Evolutionary conservation across 805 yeast species (phyloP), one percentile per base, ranked within the genome.

Genomic region (Priceomyces fermenticarens): DNA sequence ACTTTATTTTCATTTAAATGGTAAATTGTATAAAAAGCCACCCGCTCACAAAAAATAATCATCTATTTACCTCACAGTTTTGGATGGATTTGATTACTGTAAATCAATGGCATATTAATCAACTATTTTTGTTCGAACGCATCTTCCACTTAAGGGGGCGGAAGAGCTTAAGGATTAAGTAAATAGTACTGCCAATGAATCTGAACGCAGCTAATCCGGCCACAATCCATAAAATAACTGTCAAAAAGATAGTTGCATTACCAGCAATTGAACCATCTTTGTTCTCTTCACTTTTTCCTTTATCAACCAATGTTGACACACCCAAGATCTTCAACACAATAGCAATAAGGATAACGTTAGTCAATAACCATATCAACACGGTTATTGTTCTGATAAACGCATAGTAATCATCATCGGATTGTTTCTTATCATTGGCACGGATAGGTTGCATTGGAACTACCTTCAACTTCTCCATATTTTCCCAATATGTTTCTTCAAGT

Each of bases 331-430:
- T 87, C 43, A 89, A 73, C 7, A 93, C 97, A 11, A 88, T 75
- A 0, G 90, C 93, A 35, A 88, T 77, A 35, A 93, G 70, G 30
- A 86, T 79, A 51, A 88, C 83, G 58, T 93, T 93, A 30, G 95
- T 80, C 43, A 89, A 70, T 69, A 89, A 80, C 99, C 99, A 93
- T 3, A 83, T 61, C 44, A 93, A 72, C 15, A 93, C 96, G 1
- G 95, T 95, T 55, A 87, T 64, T 0, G 98, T 87, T 60, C 99
- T 77, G 46, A 91, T 79, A 49, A 86, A 80, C 0, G 98, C 98
- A 63, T 88, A 93, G 61, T 90, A 91, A 54, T 88, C 82, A 35
- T 81, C 84, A 44, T 83, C 83, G 44, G 61, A 60, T 32, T 47
- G 46, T 41, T 56, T 57, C 39, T 53, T 55, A 25, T 35, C 44